Percentiles rank a stretch among this genome's conserved stretches.
Conservation (phyloP, 2,329 filamentous ascomycete genomes). For the Onygenales sp. region DNA sequence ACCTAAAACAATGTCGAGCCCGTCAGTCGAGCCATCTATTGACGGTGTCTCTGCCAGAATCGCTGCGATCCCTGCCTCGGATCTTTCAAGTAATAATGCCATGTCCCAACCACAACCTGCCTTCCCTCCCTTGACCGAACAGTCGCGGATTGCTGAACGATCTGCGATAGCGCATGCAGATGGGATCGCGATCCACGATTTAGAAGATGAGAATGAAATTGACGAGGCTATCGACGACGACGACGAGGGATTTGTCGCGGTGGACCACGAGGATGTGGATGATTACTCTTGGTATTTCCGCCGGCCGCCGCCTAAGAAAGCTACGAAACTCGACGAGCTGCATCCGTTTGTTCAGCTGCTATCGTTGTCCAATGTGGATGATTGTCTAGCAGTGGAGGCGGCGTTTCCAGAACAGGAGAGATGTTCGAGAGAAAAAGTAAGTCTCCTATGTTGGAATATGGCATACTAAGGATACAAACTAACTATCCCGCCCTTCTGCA, state of each 20-base stretch:
- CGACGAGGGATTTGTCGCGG: slow-evolving; percentile 33
- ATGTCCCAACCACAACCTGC: neutral
- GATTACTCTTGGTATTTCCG: slow-evolving; percentile 34
- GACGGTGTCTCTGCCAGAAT: slow-evolving; percentile 1
- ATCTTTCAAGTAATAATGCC: neutral
- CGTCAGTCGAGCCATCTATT: neutral
- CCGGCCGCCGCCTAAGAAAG: slow-evolving; percentile 23
- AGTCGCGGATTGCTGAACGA: slow-evolving; percentile 7
- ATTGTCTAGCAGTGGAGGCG: slow-evolving; percentile 50
- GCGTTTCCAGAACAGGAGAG: slow-evolving; percentile 51
- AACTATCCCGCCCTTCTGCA: slow-evolving; percentile 24
- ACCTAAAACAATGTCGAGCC: neutral
- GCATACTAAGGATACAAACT: neutral
- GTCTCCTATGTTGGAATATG: slow-evolving; percentile 2
- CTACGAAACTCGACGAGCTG: slow-evolving; percentile 44
- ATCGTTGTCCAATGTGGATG: slow-evolving; percentile 42
- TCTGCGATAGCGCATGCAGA: slow-evolving; percentile 7
- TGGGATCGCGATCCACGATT: neutral
- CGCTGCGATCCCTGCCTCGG: neutral
- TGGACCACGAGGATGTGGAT: slow-evolving; percentile 31
- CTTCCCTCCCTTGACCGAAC: slow-evolving; percentile 4
- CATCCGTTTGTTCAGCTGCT: slow-evolving; percentile 68
- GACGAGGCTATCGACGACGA: slow-evolving; percentile 18
- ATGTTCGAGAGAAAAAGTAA: slow-evolving; percentile 51
- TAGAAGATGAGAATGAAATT: neutral